Evolutionary conservation across 1,284 basidiomycete genomes (phyloP).

Genomic region (Rhodofomes roseus): DNA sequence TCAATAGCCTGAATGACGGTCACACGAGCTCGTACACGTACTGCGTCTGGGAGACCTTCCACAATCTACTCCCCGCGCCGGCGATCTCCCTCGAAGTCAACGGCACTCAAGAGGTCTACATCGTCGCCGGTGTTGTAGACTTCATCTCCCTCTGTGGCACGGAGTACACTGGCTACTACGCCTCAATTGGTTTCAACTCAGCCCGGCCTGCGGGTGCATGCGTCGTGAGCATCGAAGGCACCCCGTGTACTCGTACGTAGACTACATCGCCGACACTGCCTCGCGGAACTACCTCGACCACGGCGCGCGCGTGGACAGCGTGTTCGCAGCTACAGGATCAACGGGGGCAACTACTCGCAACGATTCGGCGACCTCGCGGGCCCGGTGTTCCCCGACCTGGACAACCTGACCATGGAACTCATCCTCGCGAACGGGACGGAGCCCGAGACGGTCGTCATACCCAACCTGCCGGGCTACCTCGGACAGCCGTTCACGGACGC

Average conservation of each 20-base stretch:
- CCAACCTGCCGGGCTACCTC: constrained; percentile 46
- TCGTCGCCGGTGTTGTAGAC: constrained; percentile 43
- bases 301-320: constrained; percentile 59
- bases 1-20: constrained; percentile 57
- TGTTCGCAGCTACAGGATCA: constrained; percentile 55
- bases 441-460: constrained; percentile 47
- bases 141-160: constrained; percentile 16
- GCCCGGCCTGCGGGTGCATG: constrained; percentile 56
- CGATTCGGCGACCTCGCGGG: constrained; percentile 58
- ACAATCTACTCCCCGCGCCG: constrained; percentile 60
- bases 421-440: constrained; percentile 43
- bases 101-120: constrained; percentile 48
- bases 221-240: constrained; percentile 51
- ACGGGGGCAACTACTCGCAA: constrained; percentile 44
- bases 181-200: constrained; percentile 50
- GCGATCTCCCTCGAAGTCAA: constrained; percentile 50
- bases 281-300: constrained; percentile 64
- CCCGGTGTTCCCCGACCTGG: constrained; percentile 44
- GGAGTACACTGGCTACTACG: constrained; percentile 46
- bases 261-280: constrained; percentile 50
- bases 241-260: constrained; percentile 55
- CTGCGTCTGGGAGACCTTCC: constrained; percentile 50
- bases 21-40: constrained; percentile 61
- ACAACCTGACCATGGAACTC: constrained; percentile 39
- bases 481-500: constrained; percentile 49